phyloP scores from a whole-genome alignment of 768 basidiomycete genomes.

The Xanthoconium stramineum region DNA sequence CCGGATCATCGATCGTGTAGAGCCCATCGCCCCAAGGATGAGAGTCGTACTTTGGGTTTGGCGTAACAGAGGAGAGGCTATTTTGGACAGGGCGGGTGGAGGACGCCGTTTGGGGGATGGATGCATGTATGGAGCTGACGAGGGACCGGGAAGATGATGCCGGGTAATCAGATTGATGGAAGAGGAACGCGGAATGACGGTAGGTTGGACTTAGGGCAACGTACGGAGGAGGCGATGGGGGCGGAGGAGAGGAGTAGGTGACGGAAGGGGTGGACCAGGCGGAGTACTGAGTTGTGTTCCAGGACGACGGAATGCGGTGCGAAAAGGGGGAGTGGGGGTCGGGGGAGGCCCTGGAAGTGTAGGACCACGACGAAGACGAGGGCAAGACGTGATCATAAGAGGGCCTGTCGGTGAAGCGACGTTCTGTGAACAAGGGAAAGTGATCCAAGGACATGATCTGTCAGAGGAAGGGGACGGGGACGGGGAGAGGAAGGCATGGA shows the following conservation, averaged over 20 bases:
- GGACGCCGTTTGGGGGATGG: constrained; percentile 10
- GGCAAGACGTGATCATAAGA: constrained; percentile 25
- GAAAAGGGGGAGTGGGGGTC: constrained; percentile 14
- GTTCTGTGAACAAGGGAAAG: constrained; percentile 29
- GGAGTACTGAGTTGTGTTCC: constrained; percentile 20
- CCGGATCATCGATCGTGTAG: constrained; percentile 33
- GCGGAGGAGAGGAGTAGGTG: constrained; percentile 21
- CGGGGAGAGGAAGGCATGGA: neutral
- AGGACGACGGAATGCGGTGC: constrained; percentile 15
- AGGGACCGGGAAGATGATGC: constrained; percentile 19
- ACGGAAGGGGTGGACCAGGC: constrained; percentile 14
- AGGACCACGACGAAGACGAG: constrained; percentile 25
- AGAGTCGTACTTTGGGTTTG: constrained; percentile 21
- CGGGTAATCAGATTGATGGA: constrained; percentile 22
- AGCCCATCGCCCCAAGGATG: constrained; percentile 31
- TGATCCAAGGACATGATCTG: constrained; percentile 33
- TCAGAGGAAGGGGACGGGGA: neutral
- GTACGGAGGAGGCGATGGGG: constrained; percentile 23
- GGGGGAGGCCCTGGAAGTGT: constrained; percentile 21
- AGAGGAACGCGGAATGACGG: constrained; percentile 24
- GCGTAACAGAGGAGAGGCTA: constrained; percentile 12
- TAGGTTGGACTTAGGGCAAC: constrained; percentile 18
- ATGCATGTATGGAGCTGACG: constrained; percentile 10
- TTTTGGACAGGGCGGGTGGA: constrained; percentile 16
- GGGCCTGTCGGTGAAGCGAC: constrained; percentile 29